Base-by-base conservation (phyloP, 768 basidiomycete genomes). In the Pilatotrama ljubarskyi region DNA sequence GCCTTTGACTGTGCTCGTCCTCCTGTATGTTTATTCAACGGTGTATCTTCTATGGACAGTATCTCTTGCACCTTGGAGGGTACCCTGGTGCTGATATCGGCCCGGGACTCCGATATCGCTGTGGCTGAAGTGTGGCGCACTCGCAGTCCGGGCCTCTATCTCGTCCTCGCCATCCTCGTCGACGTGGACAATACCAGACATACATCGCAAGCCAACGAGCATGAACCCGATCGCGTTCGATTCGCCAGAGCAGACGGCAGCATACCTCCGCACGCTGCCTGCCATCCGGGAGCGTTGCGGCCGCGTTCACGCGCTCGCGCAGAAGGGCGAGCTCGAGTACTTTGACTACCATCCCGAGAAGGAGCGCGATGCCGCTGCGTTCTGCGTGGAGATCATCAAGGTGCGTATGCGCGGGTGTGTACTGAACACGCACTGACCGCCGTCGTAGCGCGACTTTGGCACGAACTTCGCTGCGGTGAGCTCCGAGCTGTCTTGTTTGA, bases 281-380 rank as follows among this genome's bases (percentile, higher is more conserved):
- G 84, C 94, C n/a, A 93, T 98, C 66, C 84, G 96, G 46, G 88
- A 95, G 66, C 82, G 93, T 42, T 98, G 94, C 73, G 70, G 74
- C 11, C 81, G 81, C 41, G 93, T 98, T 35, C 85, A 90, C 72
- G 81, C 85, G 26, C 85, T 96, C 18, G 95, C 92, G 13, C 76
- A 84, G 71, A 69, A 81, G 62, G 88, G 85, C 51, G 83, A 88
- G 67, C 82, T 97, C 11, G 77, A 94, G 65, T 95, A 92, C 74
- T 96, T 96, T 69, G 84, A 87, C 22, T 93, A 95, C 71, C 82
- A 93, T 70, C 86, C 90, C 25, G 86, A 87, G 66, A 87, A 85
- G 61, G 87, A 95, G 72, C 72, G 63, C 11, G 79, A 79, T 29
- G 91, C 90, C 6, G 84, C 87, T 11, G 80, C 78, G 17, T 95